phyloP scores from a whole-genome alignment of 2,329 filamentous ascomycete species.

The Calycina marina region DNA sequence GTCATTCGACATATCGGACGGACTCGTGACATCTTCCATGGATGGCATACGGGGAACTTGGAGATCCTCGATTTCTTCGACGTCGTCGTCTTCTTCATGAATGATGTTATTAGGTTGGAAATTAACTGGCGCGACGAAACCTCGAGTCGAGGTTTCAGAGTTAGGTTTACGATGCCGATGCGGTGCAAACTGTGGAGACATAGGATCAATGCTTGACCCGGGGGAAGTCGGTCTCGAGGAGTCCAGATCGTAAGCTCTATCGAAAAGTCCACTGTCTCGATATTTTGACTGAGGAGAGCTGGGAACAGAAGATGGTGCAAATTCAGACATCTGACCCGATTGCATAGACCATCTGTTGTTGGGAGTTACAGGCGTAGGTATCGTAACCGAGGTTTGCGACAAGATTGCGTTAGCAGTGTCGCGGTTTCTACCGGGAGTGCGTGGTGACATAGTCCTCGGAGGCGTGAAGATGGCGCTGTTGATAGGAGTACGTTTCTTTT shows the following conservation, averaged over 20 bases:
- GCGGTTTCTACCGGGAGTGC: conserved; percentile 25
- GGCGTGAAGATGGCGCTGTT: conserved; percentile 48
- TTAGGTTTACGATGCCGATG: conserved; percentile 39
- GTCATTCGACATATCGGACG: conserved; percentile 13
- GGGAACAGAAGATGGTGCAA: conserved; percentile 57
- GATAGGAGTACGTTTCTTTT: conserved; percentile 57
- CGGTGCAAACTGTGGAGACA: conserved; percentile 42
- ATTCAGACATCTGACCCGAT: conserved; percentile 45
- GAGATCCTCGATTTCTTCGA: conserved; percentile 17
- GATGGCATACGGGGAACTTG: conserved; percentile 11
- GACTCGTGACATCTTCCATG: conserved; percentile 13
- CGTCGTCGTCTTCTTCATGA: conserved; percentile 23
- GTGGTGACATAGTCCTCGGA: conserved; percentile 23
- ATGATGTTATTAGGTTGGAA: conserved; percentile 25
- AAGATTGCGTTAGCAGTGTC: conserved; percentile 26
- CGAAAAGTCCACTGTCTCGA: conserved; percentile 63
- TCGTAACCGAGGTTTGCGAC: conserved; percentile 34
- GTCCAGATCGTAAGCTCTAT: conserved; percentile 46
- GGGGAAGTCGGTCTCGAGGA: conserved; percentile 70
- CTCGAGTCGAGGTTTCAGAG: conserved; percentile 38
- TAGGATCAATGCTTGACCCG: conserved; percentile 57
- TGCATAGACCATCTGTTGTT: conserved; percentile 49
- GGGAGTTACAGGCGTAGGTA: conserved; percentile 30
- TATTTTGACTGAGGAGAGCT: conserved; percentile 69
- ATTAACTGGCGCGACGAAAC: conserved; percentile 24